Base-by-base conservation (phyloP, 2,329 filamentous ascomycete species). In the Xylariales sp. region DNA sequence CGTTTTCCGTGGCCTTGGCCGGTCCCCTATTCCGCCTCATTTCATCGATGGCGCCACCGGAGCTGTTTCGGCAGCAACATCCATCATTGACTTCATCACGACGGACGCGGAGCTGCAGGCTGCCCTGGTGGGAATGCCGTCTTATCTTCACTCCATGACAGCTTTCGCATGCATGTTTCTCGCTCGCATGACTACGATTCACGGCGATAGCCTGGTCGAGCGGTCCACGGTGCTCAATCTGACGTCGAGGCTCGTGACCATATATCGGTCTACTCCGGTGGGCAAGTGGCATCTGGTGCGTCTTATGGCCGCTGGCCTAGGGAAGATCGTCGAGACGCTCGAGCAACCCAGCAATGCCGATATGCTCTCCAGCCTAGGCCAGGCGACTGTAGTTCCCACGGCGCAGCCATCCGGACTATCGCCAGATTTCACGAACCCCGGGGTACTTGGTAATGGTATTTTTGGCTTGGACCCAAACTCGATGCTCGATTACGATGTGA, bases 151-250 rank as follows among this genome's bases (percentile, higher is more conserved):
- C 40, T 69, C 67, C 30, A 75, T 74, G 71, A 72, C 69, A 0
- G 69, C 67, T 0, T 74, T 74, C 40, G 69, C 71, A 2, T 72
- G 67, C 47, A 68, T 72, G 46, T 74, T 75, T 41, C 57, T 74
- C 2, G 61, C 71, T 24, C 71, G 72, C 42, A 55, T 73, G 1
- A 60, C 67, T 2, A 59, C 62, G 17, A 69, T 67, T 19, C 63
- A 67, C 44, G 50, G 55, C 0, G 59, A 58, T 6, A 56, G 59
- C 4, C 55, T 67, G 2, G 59, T 69, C 11, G 58, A 67, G 12
- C 53, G 58, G 4, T 47, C 50, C 2, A 47, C 56, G 1, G 65
- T 69, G 1, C 51, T 56, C 18, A 56, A 65, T 8, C 46, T 70
- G 16, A 64, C 60, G 1, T 55, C 53, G 0, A 56, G 56, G 19